phyloP scores from a whole-genome alignment of 495 filamentous ascomycete species.

The Aspergillus affinis region DNA sequence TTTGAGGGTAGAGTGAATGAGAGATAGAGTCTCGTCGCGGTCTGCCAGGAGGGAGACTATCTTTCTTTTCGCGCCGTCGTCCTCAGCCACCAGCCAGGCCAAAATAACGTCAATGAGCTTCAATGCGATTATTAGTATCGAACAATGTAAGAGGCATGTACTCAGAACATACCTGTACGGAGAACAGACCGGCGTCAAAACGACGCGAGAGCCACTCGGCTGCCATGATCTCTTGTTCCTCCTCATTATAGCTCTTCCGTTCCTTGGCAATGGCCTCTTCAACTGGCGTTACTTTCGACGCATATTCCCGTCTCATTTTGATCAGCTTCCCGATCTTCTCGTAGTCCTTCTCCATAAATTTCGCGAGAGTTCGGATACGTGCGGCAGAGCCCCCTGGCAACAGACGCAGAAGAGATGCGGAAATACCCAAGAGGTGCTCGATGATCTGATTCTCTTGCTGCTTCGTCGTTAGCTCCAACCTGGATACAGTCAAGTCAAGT shows the following conservation, averaged over 20 bases:
- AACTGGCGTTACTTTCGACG: constrained; percentile 58
- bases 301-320: constrained; percentile 69
- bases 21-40: constrained; percentile 60
- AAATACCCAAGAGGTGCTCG: constrained; percentile 88
- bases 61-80: constrained; percentile 70
- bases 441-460: constrained; percentile 64
- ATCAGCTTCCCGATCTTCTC: constrained; percentile 75
- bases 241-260: constrained; percentile 38
- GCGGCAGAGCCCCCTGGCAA: constrained; percentile 75
- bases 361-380: constrained; percentile 83
- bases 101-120: constrained; percentile 80
- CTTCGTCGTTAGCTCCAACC: constrained; percentile 23
- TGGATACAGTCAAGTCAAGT: neutral
- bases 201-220: constrained; percentile 81
- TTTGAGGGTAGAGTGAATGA: constrained; percentile 67
- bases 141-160: neutral
- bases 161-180: constrained; percentile 56
- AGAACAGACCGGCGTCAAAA: constrained; percentile 84
- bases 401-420: constrained; percentile 77
- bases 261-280: constrained; percentile 68
- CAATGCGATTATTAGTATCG: constrained; percentile 11
- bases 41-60: constrained; percentile 64
- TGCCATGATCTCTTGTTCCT: constrained; percentile 64
- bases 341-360: constrained; percentile 94
- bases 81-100: constrained; percentile 92